Base-by-base conservation (phyloP, 164 flowering plant genomes). In the Nymphaea thermarum region DNA sequence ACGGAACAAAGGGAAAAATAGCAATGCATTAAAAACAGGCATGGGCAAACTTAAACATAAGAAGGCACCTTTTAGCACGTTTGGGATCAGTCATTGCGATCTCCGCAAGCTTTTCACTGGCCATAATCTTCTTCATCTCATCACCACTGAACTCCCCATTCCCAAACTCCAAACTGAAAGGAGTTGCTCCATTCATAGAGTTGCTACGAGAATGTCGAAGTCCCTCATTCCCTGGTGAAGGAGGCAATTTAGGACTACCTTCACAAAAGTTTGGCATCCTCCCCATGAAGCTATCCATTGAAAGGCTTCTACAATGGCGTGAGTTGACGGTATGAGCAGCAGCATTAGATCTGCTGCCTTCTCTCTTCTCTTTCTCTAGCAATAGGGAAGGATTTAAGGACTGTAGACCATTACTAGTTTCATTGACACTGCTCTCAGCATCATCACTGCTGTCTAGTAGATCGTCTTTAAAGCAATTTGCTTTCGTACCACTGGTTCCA, bases 401-500 rank as follows among this genome's bases (percentile, higher is more conserved):
- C 62, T 73, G 77, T 71, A 71, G 55, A 63, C 79, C 79, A 69
- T 74, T 77, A 7, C 85, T 82, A 74, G 82, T 87, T 70, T 84
- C 96, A 74, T 85, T 84, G 17, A 82, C 80, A 70, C 96, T 85
- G 78, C 94, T 90, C 70, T 90, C 93, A 0, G 87, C 90, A 79
- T 94, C 99, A 71, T 90, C 98, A 69, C 99, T 91, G 76, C 89
- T 88, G 45, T 90, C 93, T 17, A 17, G 7, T 2, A 17, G 7
- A 17, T 62, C 42, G 10, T 62, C 64, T 41, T 62, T 62, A 17
- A 81, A 81, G 17, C 92, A 92, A 67, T 83, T 89, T n/a, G 87
- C 88, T 84, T 88, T 90, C 15, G 95, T 74, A n/a, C 89, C 91
- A 66, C 98, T 92, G 0, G 88, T 90, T 73, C 87, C 75, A 68